Evolutionary conservation across 1,284 basidiomycete species (phyloP).

Genomic region (Inonotus hispidus): DNA sequence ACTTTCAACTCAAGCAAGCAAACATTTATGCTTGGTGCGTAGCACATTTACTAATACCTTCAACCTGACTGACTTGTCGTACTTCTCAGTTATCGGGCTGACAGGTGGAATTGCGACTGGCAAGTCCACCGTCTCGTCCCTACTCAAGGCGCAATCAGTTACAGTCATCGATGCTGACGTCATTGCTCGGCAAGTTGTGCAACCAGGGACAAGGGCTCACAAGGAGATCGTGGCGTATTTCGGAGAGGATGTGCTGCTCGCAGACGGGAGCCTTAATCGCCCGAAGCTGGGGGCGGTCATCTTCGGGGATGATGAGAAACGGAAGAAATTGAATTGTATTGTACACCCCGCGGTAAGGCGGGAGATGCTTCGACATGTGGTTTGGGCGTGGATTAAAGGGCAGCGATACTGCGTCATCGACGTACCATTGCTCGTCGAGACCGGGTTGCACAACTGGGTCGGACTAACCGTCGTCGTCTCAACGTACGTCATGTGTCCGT

Average conservation of each 20-base stretch:
- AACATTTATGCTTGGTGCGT: background rate
- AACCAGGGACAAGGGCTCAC: constrained; percentile 78
- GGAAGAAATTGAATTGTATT: constrained; percentile 77
- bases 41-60: background rate
- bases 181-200: constrained; percentile 84
- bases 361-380: constrained; percentile 67
- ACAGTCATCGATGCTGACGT: constrained; percentile 92
- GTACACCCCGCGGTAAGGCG: constrained; percentile 85
- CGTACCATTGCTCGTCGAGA: constrained; percentile 92
- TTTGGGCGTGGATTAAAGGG: constrained; percentile 75
- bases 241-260: constrained; percentile 60
- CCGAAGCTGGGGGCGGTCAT: constrained; percentile 82
- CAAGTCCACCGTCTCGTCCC: constrained; percentile 85
- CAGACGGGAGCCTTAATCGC: constrained; percentile 76
- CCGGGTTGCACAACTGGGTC: constrained; percentile 82
- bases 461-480: constrained; percentile 86
- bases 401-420: constrained; percentile 81
- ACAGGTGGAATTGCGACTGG: constrained; percentile 97
- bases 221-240: constrained; percentile 65
- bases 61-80: background rate
- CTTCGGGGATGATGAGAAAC: constrained; percentile 72
- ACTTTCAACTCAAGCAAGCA: too few species aligned
- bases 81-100: constrained; percentile 76
- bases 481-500: constrained; percentile 49
- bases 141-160: constrained; percentile 61